phyloP scores from a whole-genome alignment of 108 stramenopile species.

The Schizochytrium sp. region DNA sequence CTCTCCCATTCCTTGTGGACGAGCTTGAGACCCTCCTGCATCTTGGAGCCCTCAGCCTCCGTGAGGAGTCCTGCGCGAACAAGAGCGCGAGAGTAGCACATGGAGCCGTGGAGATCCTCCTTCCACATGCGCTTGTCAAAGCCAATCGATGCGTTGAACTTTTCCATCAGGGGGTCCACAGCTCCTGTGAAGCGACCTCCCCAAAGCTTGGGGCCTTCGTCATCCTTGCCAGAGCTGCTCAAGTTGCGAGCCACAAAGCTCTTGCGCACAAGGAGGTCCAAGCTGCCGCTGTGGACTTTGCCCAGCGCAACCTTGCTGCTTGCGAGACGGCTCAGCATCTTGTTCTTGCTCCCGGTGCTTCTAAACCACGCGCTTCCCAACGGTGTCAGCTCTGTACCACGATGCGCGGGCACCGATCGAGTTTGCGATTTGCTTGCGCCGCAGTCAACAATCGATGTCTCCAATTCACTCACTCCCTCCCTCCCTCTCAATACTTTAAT shows the following conservation, averaged over 20 bases:
- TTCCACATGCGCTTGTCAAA: conserved; percentile 98
- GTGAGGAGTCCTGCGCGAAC: conserved; percentile 87
- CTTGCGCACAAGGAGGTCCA: too few relatives aligned
- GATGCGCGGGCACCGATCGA: too few relatives aligned
- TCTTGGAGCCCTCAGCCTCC: conserved; percentile 80
- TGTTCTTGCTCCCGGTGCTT: too few relatives aligned
- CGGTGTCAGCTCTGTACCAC: too few relatives aligned
- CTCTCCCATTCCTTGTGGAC: conserved; percentile 88
- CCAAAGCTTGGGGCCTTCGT: conserved; percentile 72
- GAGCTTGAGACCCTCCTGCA: conserved; percentile 84
- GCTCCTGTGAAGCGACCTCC: conserved; percentile 97
- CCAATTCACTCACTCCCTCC: too few relatives aligned
- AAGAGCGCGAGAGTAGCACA: conserved; percentile 94
- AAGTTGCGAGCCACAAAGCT: background rate
- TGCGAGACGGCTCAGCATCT: too few relatives aligned
- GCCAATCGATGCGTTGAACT: conserved; percentile 93
- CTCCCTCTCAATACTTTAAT: too few relatives aligned
- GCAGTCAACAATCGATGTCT: too few relatives aligned
- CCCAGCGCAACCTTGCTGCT: too few relatives aligned
- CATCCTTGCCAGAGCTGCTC: background rate
- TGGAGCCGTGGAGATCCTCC: conserved; percentile 92
- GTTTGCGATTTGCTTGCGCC: too few relatives aligned
- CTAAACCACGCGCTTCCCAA: too few relatives aligned
- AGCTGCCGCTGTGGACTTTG: too few relatives aligned
- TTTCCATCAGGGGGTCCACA: conserved; percentile 99